Base-by-base conservation (phyloP, 805 yeast species). In the Metschnikowia santaceciliae region DNA sequence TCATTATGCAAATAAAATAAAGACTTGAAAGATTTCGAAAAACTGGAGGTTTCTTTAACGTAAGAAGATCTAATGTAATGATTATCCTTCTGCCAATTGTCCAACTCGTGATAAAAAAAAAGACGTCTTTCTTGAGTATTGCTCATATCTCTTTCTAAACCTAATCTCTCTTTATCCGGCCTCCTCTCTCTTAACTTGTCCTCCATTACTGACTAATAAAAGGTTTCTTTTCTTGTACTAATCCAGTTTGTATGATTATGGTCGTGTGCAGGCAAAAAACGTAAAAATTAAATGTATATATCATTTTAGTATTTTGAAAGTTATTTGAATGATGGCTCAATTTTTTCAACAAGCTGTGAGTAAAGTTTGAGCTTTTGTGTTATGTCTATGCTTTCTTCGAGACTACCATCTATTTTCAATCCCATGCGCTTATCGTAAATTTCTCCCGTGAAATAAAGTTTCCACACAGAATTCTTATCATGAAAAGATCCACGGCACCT, bases 11-110 rank as follows among this genome's bases (percentile, higher is more conserved):
- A 55, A 56, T 79, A 81, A 6, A 71, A 56, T 42, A 86, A 63
- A 2, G 87, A 78, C 37, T 68, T 56, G 15, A 82, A 50, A 51
- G 86, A 81, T 44, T 64, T 67, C 40, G 50, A 46, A 54, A 68
- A 76, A 32, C 85, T 78, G 33, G 64, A 57, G 0, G 88, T 80
- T 49, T 79, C 82, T 33, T 72, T 74, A 17, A 86, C 84, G 59
- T 87, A 87, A 4, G 90, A 90, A 0, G 81, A 70, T 38, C 71
- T 62, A 42, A 87, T 86, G 61, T 66, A 82, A 56, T 83, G 86
- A 63, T 87, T 87, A 61, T 87, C 94, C 52, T 78, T 73, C 61
- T 85, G 90, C 94, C 94, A 86, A 14, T 69, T 77, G 22, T 83
- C 87, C 26, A 87, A 63, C 55, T 85, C 85, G 52, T 81, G 77